A percentile compares a stretch with the other conserved stretches of the same genome.
Conservation (phyloP, 2,329 filamentous ascomycete genomes). For the Microdochium trichocladiopsis region DNA sequence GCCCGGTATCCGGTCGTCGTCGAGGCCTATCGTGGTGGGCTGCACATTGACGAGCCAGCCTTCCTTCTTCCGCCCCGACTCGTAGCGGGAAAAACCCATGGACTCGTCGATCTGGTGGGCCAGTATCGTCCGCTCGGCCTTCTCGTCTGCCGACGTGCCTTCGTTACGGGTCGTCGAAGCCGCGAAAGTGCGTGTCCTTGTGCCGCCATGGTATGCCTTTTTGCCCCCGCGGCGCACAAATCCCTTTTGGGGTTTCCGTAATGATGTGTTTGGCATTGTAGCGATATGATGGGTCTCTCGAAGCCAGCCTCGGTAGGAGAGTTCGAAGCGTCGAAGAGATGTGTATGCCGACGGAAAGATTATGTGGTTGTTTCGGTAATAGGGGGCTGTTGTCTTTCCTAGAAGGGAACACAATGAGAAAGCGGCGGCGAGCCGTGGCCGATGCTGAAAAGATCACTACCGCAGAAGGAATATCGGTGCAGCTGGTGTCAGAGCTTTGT, state of each 20-base stretch:
- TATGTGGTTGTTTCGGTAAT: too few relatives aligned
- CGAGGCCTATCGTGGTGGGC: conserved; percentile 62
- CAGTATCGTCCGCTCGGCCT: conserved; percentile 75
- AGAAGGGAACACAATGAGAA: background rate
- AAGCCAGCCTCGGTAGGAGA: too few relatives aligned
- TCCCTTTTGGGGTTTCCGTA: conserved; percentile 56
- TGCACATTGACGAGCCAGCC: conserved; percentile 97
- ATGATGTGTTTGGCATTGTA: conserved; percentile 53
- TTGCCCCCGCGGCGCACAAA: conserved; percentile 63
- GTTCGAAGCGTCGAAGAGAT: too few relatives aligned
- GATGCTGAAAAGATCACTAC: background rate
- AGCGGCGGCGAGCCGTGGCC: background rate
- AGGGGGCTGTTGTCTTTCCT: too few relatives aligned
- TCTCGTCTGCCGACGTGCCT: conserved; percentile 86
- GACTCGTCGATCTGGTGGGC: conserved; percentile 87
- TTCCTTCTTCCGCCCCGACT: conserved; percentile 70
- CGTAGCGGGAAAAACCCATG: conserved; percentile 90
- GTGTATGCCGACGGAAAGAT: too few relatives aligned
- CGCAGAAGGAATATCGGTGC: background rate
- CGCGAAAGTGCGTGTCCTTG: conserved; percentile 65
- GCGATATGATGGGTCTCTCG: conserved; percentile 1
- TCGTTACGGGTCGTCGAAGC: conserved; percentile 70
- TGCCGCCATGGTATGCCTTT: conserved; percentile 59
- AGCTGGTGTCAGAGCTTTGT: background rate
- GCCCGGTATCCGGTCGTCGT: conserved; percentile 77